Evolutionary conservation across 2,329 filamentous ascomycete species (phyloP).

Genomic region (Periglandula ipomoeae): DNA sequence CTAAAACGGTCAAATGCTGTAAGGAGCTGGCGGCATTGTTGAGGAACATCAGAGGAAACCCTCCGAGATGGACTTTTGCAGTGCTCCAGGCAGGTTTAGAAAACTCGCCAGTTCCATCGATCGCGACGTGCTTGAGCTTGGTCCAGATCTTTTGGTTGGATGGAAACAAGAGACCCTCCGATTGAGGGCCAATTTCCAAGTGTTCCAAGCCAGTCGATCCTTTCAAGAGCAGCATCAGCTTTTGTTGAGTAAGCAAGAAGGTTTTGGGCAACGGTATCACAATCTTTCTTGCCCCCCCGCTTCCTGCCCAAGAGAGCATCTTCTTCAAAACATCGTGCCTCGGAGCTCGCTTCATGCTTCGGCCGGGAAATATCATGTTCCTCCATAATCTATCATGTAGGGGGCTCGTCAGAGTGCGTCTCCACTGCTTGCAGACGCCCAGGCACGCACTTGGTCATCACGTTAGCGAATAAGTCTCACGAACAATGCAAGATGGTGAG

Average conservation of each 20-base stretch:
- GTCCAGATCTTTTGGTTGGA: conserved; percentile 5
- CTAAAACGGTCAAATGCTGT: conserved; percentile 15
- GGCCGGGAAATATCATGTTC: conserved; percentile 18
- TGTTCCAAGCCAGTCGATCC: conserved; percentile 18
- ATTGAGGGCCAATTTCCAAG: conserved; percentile 16
- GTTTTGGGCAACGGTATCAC: conserved; percentile 16
- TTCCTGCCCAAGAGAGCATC: conserved; percentile 22
- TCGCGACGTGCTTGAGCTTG: conserved; percentile 8
- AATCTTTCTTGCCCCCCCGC: conserved; percentile 19
- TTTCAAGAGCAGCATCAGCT: conserved; percentile 18
- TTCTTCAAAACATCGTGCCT: conserved; percentile 17
- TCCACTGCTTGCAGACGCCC: conserved; percentile 24
- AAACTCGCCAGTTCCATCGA: conserved; percentile 7
- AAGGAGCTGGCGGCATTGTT: conserved; percentile 11
- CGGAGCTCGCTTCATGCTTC: conserved; percentile 14
- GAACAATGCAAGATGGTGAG: too few relatives aligned
- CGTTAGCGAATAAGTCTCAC: conserved; percentile 1
- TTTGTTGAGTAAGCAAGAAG: conserved; percentile 21
- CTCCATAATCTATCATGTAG: conserved; percentile 23
- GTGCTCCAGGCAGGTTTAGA: conserved; percentile 8
- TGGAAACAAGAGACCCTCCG: conserved; percentile 4
- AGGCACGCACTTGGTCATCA: conserved; percentile 19
- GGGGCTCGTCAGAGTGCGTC: conserved; percentile 17
- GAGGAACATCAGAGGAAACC: conserved; percentile 10
- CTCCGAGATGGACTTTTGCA: conserved; percentile 4